Conservation (phyloP, 495 filamentous ascomycete genomes). For the Penicillium dipodomyicola region DNA sequence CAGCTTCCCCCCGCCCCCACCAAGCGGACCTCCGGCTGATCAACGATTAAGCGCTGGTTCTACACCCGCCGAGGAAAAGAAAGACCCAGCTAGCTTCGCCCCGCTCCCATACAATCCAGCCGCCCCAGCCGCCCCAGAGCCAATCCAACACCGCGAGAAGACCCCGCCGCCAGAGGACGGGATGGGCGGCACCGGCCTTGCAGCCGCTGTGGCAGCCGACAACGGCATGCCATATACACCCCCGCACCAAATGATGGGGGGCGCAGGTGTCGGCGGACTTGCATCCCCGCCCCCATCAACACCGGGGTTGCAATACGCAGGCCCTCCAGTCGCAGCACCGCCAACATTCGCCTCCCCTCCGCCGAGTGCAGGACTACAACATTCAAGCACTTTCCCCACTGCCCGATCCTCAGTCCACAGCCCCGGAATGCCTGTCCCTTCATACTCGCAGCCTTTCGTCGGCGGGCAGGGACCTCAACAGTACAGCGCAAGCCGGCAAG, state of each 20-base stretch:
- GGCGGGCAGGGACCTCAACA: conserved; percentile 19
- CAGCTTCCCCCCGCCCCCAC: conserved; percentile 45
- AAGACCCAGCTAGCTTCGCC: conserved; percentile 51
- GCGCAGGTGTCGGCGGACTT: conserved; percentile 27
- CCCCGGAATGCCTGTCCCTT: conserved; percentile 25
- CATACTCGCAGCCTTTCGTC: conserved; percentile 37
- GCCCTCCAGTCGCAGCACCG: conserved; percentile 31
- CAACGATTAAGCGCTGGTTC: conserved; percentile 25
- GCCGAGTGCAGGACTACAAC: conserved; percentile 35
- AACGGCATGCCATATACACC: conserved; percentile 45
- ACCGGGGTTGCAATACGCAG: conserved; percentile 26
- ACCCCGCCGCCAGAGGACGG: conserved; percentile 80
- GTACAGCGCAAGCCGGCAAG: conserved; percentile 16
- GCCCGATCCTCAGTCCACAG: conserved; percentile 25
- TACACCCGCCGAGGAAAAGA: conserved; percentile 30
- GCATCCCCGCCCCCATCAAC: conserved; percentile 26
- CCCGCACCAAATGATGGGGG: conserved; percentile 30
- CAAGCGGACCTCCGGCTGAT: conserved; percentile 34
- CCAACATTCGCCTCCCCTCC: conserved; percentile 38
- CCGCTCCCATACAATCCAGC: conserved; percentile 91
- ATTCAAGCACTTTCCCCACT: conserved; percentile 27
- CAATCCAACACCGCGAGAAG: conserved; percentile 80
- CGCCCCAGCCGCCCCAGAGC: conserved; percentile 80
- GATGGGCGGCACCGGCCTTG: conserved; percentile 65
- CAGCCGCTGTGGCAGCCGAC: conserved; percentile 65